phyloP scores from a whole-genome alignment of 1,139 yeast species.

The Sugiyamaella grinbergsii region DNA sequence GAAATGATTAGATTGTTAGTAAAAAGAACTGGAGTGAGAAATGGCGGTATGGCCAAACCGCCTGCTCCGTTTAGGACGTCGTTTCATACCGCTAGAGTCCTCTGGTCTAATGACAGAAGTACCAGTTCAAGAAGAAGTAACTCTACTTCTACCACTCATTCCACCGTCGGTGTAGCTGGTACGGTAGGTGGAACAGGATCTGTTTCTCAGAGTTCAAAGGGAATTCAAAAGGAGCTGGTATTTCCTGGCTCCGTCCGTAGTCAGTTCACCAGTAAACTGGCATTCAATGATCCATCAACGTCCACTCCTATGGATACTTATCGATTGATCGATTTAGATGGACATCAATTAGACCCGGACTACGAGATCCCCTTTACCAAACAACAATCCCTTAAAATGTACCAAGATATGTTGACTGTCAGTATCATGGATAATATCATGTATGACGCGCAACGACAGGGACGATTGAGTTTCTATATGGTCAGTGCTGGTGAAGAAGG shows the following conservation, averaged over 20 bases:
- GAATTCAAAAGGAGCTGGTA: constrained; percentile 35
- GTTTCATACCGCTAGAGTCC: background rate
- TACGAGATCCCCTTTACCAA: constrained; percentile 35
- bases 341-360: constrained; percentile 35
- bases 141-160: constrained; percentile 14
- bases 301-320: constrained; percentile 37
- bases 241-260: constrained; percentile 40
- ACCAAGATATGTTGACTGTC: constrained; percentile 41
- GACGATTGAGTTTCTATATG: constrained; percentile 44
- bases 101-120: background rate
- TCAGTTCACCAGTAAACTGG: constrained; percentile 34
- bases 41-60: no score
- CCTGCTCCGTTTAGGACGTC: background rate
- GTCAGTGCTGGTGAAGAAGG: constrained; percentile 46
- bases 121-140: constrained; percentile 6
- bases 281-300: constrained; percentile 34
- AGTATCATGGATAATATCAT: constrained; percentile 40
- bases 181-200: constrained; percentile 18
- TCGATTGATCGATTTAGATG: constrained; percentile 39
- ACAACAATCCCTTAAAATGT: constrained; percentile 38
- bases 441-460: constrained; percentile 46
- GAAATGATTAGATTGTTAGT: background rate
- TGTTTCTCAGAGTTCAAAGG: constrained; percentile 34
- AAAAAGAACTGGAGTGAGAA: no score
- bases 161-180: constrained; percentile 17